phyloP scores from a whole-genome alignment of 1,139 yeast species.

The Zygoascus meyerae region DNA sequence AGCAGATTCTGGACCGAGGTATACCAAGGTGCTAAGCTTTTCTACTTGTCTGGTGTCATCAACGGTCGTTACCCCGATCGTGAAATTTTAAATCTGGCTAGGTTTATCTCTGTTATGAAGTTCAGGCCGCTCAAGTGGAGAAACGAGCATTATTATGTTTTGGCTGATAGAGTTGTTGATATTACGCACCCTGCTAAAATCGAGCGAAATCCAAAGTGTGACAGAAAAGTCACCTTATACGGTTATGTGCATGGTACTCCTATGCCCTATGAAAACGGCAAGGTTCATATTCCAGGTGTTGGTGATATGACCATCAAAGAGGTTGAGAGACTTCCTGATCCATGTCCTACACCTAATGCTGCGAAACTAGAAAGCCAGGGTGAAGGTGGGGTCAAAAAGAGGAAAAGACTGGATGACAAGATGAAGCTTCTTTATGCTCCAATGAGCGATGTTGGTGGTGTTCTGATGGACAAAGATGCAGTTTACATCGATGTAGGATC shows the following conservation, averaged over 20 bases:
- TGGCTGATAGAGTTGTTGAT: constrained; percentile 92
- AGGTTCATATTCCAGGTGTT: constrained; percentile 91
- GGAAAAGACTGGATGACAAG: constrained; percentile 88
- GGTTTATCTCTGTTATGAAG: constrained; percentile 96
- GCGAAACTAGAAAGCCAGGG: constrained; percentile 84
- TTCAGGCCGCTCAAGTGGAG: constrained; percentile 98
- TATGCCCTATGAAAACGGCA: constrained; percentile 61
- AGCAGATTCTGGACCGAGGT: constrained; percentile 99
- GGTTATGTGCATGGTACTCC: constrained; percentile 97
- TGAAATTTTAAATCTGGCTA: constrained; percentile 82
- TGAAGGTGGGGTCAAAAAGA: constrained; percentile 55
- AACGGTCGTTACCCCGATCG: constrained; percentile 98
- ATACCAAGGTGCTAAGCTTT: constrained; percentile 94
- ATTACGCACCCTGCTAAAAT: constrained; percentile 85
- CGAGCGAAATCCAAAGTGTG: constrained; percentile 74
- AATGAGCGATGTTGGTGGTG: constrained; percentile 99
- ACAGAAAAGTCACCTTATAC: constrained; percentile 83
- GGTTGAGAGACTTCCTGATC: constrained; percentile 91
- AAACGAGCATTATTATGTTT: constrained; percentile 91
- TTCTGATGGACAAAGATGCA: constrained; percentile 92
- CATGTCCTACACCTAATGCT: constrained; percentile 94
- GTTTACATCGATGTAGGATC: constrained; percentile 89
- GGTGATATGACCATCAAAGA: constrained; percentile 78
- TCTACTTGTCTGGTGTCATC: constrained; percentile 89
- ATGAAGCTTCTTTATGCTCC: constrained; percentile 96